Percentiles rank a stretch among this genome's conserved stretches.
Conservation (phyloP, 441 rosid genomes). For the Omphalea diandra region DNA sequence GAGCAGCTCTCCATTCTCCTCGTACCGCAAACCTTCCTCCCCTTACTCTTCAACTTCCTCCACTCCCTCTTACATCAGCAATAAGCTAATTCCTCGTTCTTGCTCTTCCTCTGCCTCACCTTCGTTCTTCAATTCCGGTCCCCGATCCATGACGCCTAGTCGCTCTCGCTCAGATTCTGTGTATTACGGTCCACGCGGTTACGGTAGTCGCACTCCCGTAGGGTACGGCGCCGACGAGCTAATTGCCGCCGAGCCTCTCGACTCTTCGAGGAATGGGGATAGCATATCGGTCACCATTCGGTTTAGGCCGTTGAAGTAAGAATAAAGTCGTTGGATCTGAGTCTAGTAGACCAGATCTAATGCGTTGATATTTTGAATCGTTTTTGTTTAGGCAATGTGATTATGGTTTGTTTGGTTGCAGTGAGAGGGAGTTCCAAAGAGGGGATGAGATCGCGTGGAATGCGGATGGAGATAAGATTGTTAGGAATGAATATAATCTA, state of each 20-base stretch:
- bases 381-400: conserved; percentile 12
- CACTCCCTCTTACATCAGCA: conserved; percentile 62
- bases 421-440: conserved; percentile 90
- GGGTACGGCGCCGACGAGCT: conserved; percentile 66
- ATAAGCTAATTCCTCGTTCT: conserved; percentile 73
- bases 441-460: conserved; percentile 99
- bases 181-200: conserved; percentile 40
- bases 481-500: conserved; percentile 83
- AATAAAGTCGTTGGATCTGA: conserved; percentile 66
- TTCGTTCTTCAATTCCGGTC: conserved; percentile 52
- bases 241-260: conserved; percentile 61
- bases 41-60: conserved; percentile 82
- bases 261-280: conserved; percentile 63
- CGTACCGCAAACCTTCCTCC: conserved; percentile 63
- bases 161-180: conserved; percentile 62
- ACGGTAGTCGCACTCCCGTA: conserved; percentile 47
- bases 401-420: conserved; percentile 38
- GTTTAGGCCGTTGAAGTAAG: conserved; percentile 95
- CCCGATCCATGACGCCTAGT: conserved; percentile 80
- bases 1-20: conserved; percentile 88
- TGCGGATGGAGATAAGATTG: conserved; percentile 91
- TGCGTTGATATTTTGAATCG: conserved; percentile 14
- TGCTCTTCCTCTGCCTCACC: conserved; percentile 75
- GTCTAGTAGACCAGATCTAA: conserved; percentile 50
- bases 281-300: conserved; percentile 98